Conservation (phyloP, 73 alveolate genomes). For the Symbiodinium natans region DNA sequence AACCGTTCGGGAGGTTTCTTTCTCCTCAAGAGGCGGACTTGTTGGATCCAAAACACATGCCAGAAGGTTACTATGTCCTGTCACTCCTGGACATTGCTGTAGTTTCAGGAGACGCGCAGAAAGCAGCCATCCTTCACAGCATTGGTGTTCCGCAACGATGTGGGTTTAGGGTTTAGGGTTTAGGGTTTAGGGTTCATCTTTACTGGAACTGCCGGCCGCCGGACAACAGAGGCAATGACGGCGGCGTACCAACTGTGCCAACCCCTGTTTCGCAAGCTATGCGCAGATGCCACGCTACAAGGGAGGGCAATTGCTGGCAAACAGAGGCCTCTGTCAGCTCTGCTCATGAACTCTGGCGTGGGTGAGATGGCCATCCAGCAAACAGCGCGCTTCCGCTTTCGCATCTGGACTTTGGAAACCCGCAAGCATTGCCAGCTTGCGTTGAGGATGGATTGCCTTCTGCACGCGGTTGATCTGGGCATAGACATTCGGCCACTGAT, state of each 20-base stretch:
- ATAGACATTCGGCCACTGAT: not conserved
- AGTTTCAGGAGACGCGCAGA: not conserved
- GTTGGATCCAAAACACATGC: no score
- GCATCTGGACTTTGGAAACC: not conserved
- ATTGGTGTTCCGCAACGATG: not conserved
- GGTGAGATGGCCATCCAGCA: not conserved
- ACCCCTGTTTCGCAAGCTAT: not conserved
- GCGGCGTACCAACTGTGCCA: not conserved
- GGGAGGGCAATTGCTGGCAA: not conserved
- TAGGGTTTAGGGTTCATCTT: not conserved
- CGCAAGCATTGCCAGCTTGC: constrained; percentile 5
- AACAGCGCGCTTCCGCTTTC: not conserved
- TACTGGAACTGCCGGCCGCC: not conserved
- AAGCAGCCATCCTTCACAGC: not conserved
- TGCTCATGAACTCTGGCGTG: not conserved
- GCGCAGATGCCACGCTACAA: not conserved
- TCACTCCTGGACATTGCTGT: not conserved
- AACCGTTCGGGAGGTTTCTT: no score
- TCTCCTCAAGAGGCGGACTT: no score
- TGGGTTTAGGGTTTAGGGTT: not conserved
- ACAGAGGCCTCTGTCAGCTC: not conserved
- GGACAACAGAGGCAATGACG: not conserved
- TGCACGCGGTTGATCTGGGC: not conserved
- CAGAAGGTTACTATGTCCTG: not conserved
- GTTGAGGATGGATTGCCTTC: not conserved